These are phyloP conservation scores for Spinacia oleracea DNA, from an alignment of 179 eudicot genomes.

Conservation along the genomic window DNA sequence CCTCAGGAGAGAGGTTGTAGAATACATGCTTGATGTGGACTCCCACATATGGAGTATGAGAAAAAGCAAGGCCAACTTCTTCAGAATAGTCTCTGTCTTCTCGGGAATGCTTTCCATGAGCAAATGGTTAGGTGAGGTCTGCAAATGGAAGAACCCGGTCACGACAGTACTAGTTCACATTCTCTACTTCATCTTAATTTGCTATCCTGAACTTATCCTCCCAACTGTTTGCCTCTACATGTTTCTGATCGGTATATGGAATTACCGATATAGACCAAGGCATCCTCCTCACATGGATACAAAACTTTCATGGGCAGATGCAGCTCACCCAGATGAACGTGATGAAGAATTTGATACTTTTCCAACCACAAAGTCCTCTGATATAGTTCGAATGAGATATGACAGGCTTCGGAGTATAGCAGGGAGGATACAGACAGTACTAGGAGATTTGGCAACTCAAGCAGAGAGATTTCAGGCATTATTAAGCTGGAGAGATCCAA, in stretches of 20 bases:
- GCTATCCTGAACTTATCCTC: constrained; percentile 47
- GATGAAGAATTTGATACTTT: constrained; percentile 53
- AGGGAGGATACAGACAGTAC: constrained; percentile 49
- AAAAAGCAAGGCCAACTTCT: constrained; percentile 51
- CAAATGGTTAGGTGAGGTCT: constrained; percentile 44
- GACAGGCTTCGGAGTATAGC: constrained; percentile 47
- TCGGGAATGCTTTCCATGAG: constrained; percentile 40
- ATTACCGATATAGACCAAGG: constrained; percentile 41
- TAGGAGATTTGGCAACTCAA: constrained; percentile 48
- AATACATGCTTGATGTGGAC: constrained; percentile 50
- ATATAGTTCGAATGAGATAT: constrained; percentile 42
- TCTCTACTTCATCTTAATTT: constrained; percentile 40
- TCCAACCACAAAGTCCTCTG: constrained; percentile 41
- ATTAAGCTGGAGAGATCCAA: constrained; percentile 50
- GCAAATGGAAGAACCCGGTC: constrained; percentile 47
- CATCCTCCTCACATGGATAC: constrained; percentile 53
- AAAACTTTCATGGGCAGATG: constrained; percentile 48
- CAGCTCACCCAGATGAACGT: constrained; percentile 44
- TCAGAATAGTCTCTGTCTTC: constrained; percentile 39
- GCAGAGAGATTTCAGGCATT: constrained; percentile 44
- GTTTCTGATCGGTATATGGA: constrained; percentile 47
- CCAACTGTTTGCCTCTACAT: constrained; percentile 48
- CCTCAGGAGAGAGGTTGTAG: constrained; percentile 40
- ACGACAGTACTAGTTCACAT: constrained; percentile 45
- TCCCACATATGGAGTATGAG: constrained; percentile 59